Evolutionary conservation across 1,284 basidiomycete genomes (phyloP).

Genomic region (Apiotrichum montevideense): DNA sequence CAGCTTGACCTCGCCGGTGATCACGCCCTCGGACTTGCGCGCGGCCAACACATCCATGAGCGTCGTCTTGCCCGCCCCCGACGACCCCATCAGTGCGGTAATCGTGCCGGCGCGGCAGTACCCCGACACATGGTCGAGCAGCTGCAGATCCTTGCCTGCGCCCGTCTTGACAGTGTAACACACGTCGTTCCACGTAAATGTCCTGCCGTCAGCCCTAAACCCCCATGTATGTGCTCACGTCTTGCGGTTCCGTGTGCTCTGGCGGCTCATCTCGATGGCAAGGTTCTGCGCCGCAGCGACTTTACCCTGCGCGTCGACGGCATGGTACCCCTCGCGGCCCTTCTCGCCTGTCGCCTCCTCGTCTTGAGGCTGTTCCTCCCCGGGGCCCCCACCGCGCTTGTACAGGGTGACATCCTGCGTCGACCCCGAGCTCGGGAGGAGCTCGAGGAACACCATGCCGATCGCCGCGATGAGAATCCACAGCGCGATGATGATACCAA

Average conservation of each 20-base stretch:
- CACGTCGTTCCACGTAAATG: slow-evolving; percentile 48
- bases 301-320: too few relatives aligned
- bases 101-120: slow-evolving; percentile 51
- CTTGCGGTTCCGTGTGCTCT: background rate
- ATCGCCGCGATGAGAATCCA: slow-evolving; percentile 23
- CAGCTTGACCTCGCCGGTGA: slow-evolving; percentile 48
- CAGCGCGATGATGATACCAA: slow-evolving; percentile 45
- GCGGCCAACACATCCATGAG: slow-evolving; percentile 48
- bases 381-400: slow-evolving; percentile 10
- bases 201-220: background rate
- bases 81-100: slow-evolving; percentile 49
- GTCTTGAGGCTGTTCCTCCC: slow-evolving; percentile 8
- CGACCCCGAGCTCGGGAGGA: slow-evolving; percentile 25
- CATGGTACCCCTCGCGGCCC: background rate
- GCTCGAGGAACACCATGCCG: slow-evolving; percentile 11
- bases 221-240: background rate
- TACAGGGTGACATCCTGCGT: slow-evolving; percentile 30
- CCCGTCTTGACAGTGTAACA: slow-evolving; percentile 47
- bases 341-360: slow-evolving; percentile 21
- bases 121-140: slow-evolving; percentile 51
- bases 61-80: slow-evolving; percentile 46
- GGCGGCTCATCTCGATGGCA: background rate
- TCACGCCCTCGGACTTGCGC: slow-evolving; percentile 39
- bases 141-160: slow-evolving; percentile 29
- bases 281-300: too few relatives aligned